A percentile compares a stretch with the other conserved stretches of the same genome.
Evolutionary conservation across 2,329 filamentous ascomycete species (phyloP).

Genomic region (Tolypocladium album): DNA sequence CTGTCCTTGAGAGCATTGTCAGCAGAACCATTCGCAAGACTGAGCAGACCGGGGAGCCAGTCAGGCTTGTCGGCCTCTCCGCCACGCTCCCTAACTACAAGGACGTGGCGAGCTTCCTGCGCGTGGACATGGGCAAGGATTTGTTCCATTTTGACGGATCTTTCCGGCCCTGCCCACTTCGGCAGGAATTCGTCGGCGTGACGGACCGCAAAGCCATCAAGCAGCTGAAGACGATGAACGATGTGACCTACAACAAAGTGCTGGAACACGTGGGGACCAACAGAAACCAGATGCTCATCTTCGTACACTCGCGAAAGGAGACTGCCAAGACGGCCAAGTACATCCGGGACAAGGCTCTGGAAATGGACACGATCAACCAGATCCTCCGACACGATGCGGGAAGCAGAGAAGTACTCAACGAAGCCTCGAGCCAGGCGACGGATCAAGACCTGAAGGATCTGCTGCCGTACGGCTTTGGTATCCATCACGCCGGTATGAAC

Average conservation of each 20-base stretch:
- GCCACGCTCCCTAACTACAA: slow-evolving; percentile 94
- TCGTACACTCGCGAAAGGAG: slow-evolving; percentile 96
- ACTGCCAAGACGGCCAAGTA: slow-evolving; percentile 96
- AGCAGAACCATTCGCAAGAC: slow-evolving; percentile 85
- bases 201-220: slow-evolving; percentile 98
- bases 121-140: slow-evolving; percentile 74
- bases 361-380: slow-evolving; percentile 92
- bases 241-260: slow-evolving; percentile 95
- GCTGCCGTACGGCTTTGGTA: slow-evolving; percentile 92
- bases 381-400: slow-evolving; percentile 89
- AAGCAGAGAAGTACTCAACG: slow-evolving; percentile 75
- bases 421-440: slow-evolving; percentile 71
- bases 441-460: slow-evolving; percentile 89
- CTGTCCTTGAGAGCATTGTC: slow-evolving; percentile 93
- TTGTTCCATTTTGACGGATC: slow-evolving; percentile 95
- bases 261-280: slow-evolving; percentile 90
- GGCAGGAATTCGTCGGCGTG: slow-evolving; percentile 94
- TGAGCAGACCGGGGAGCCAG: slow-evolving; percentile 88
- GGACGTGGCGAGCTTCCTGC: slow-evolving; percentile 90
- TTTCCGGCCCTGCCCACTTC: slow-evolving; percentile 84
- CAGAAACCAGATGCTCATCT: slow-evolving; percentile 96
- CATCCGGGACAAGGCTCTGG: slow-evolving; percentile 92
- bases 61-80: slow-evolving; percentile 84
- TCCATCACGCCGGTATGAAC: slow-evolving; percentile 96
- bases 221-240: slow-evolving; percentile 98